A percentile compares a stretch with the other conserved stretches of the same genome.
Evolutionary conservation across 1,139 yeast genomes (phyloP).

Genomic region (Pichia sp.): DNA sequence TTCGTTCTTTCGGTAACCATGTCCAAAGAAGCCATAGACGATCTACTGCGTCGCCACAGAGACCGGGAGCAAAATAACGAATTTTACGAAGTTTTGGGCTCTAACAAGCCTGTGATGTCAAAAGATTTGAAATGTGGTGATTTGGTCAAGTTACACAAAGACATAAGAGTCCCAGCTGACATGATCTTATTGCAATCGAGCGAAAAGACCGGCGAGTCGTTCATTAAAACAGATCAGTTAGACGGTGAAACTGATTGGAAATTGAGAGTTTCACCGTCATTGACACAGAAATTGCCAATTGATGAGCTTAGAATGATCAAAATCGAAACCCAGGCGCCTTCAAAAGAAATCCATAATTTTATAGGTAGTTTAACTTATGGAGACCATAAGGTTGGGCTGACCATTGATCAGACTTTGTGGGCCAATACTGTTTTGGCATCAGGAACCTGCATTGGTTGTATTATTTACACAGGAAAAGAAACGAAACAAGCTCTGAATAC

Average conservation of each 20-base stretch:
- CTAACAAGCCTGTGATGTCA: slow-evolving; percentile 44
- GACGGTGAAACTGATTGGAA: slow-evolving; percentile 99
- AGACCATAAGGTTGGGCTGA: slow-evolving; percentile 54
- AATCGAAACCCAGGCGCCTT: slow-evolving; percentile 68
- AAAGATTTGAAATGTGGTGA: slow-evolving; percentile 80
- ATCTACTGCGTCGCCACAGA: slow-evolving; percentile 79
- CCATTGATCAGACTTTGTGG: slow-evolving; percentile 93
- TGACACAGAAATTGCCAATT: slow-evolving; percentile 54
- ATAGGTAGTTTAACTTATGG: slow-evolving; percentile 54
- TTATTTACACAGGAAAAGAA: slow-evolving; percentile 84
- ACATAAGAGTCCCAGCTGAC: slow-evolving; percentile 88
- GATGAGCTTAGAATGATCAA: slow-evolving; percentile 39
- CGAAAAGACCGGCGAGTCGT: slow-evolving; percentile 78
- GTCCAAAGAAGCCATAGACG: slow-evolving; percentile 95
- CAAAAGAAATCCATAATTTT: slow-evolving; percentile 75
- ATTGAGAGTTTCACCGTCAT: slow-evolving; percentile 63
- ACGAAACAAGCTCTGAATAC: slow-evolving; percentile 95
- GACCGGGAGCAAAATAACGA: slow-evolving; percentile 88
- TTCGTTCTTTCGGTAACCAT: slow-evolving; percentile 89
- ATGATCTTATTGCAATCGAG: slow-evolving; percentile 77
- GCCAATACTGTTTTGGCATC: slow-evolving; percentile 96
- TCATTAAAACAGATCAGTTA: slow-evolving; percentile 92
- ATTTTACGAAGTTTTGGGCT: slow-evolving; percentile 59
- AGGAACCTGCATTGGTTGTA: slow-evolving; percentile 82
- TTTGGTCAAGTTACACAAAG: slow-evolving; percentile 72